phyloP scores from a whole-genome alignment of 2,329 filamentous ascomycete species.

The Exophiala sp. region DNA sequence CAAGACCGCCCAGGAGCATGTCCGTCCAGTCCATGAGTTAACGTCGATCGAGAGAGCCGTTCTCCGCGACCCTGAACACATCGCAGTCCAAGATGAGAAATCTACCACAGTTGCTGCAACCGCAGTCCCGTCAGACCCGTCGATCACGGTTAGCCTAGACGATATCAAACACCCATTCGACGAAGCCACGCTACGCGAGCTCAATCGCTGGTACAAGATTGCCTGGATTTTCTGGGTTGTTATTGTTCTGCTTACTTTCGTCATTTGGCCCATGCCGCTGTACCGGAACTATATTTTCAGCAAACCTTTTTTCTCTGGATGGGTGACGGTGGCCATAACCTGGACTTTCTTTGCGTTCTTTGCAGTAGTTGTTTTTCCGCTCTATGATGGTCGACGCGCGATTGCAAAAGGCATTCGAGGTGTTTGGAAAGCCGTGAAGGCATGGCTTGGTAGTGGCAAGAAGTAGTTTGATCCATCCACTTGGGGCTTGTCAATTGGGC shows the following conservation, averaged over 20 bases:
- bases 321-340: slow-evolving; percentile 11
- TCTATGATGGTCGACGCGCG: slow-evolving; percentile 11
- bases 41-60: not conserved
- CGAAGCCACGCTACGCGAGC: slow-evolving; percentile 8
- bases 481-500: no score
- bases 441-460: not conserved
- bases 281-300: slow-evolving; percentile 19
- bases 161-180: slow-evolving; percentile 14
- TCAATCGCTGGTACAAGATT: slow-evolving; percentile 21
- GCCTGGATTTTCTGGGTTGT: slow-evolving; percentile 24
- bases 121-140: not conserved
- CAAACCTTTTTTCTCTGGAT: slow-evolving; percentile 17
- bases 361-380: slow-evolving; percentile 12
- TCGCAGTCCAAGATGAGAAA: not conserved
- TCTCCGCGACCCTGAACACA: not conserved
- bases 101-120: not conserved
- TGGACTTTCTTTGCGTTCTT: slow-evolving; percentile 15
- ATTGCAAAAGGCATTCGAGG: slow-evolving; percentile 3
- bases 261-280: slow-evolving; percentile 20
- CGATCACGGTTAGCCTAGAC: slow-evolving; percentile 1
- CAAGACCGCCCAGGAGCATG: not conserved
- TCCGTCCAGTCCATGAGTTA: not conserved
- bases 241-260: slow-evolving; percentile 18
- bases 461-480: no score
- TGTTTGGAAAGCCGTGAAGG: not conserved